phyloP scores from a whole-genome alignment of 2,329 filamentous ascomycete species.

The Aspergillus awamori region DNA sequence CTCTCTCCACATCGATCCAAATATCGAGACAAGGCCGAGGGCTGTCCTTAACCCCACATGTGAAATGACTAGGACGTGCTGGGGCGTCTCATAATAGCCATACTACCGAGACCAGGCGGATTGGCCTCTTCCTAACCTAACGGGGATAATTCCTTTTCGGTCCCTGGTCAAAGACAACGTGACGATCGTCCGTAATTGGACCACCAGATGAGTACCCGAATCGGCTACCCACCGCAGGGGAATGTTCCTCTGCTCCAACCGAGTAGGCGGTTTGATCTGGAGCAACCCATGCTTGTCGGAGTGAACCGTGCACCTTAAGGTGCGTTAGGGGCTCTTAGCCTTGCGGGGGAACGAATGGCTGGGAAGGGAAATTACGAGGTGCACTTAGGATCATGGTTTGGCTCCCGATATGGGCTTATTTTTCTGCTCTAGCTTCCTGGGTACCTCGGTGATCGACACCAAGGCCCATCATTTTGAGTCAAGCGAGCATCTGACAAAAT shows the following conservation, averaged over 20 bases:
- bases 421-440: slow-evolving; percentile 7
- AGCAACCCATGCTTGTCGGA: slow-evolving; percentile 14
- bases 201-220: slow-evolving; percentile 2
- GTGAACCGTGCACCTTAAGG: slow-evolving; percentile 13
- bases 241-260: slow-evolving; percentile 8
- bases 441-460: slow-evolving; percentile 19
- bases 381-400: slow-evolving; percentile 9
- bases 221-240: slow-evolving; percentile 7
- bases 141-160: slow-evolving; percentile 21
- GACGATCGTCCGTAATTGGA: slow-evolving; percentile 8
- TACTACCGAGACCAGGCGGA: slow-evolving; percentile 15
- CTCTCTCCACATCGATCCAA: slow-evolving; percentile 13
- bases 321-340: slow-evolving; percentile 11
- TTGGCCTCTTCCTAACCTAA: slow-evolving; percentile 1
- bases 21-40: slow-evolving; percentile 20
- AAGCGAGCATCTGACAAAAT: slow-evolving; percentile 13
- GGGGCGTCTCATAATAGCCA: slow-evolving; percentile 12
- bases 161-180: slow-evolving; percentile 5
- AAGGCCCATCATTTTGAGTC: slow-evolving; percentile 7
- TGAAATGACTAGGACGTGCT: slow-evolving; percentile 22
- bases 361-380: slow-evolving; percentile 22
- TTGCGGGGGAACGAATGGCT: slow-evolving; percentile 16
- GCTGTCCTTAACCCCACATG: slow-evolving; percentile 20
- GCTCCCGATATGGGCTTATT: slow-evolving; percentile 9
- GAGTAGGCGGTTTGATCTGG: slow-evolving; percentile 12